Percentiles rank a stretch among this genome's conserved stretches.
Conservation (phyloP, 352 stramenopile genomes). For the Pseudoperonospora humuli region DNA sequence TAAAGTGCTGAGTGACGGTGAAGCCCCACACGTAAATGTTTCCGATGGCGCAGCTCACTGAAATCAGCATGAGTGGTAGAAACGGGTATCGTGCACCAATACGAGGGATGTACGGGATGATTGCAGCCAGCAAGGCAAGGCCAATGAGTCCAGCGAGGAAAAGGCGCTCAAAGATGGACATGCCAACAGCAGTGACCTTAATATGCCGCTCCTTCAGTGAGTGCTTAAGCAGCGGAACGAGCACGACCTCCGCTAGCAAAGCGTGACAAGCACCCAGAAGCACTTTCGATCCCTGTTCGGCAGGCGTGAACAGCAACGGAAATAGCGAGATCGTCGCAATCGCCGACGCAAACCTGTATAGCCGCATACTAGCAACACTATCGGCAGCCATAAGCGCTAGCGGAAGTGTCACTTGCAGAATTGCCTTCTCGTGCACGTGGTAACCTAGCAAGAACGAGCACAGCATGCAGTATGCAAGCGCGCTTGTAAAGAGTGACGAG, state of each 20-base stretch:
- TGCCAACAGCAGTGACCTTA: slow-evolving; percentile 46
- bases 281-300: slow-evolving; percentile 70
- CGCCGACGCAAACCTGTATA: slow-evolving; percentile 70
- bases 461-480: slow-evolving; percentile 87
- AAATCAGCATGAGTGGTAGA: slow-evolving; percentile 75
- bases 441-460: slow-evolving; percentile 96
- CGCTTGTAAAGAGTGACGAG: slow-evolving; percentile 71
- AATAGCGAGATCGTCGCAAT: slow-evolving; percentile 76
- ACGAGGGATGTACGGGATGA: slow-evolving; percentile 50
- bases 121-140: slow-evolving; percentile 26
- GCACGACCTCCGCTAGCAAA: slow-evolving; percentile 49
- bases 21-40: slow-evolving; percentile 77
- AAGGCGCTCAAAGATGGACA: slow-evolving; percentile 45
- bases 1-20: slow-evolving; percentile 48
- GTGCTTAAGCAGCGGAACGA: slow-evolving; percentile 61
- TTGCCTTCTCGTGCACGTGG: slow-evolving; percentile 99
- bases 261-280: slow-evolving; percentile 55
- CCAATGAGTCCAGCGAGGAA: slow-evolving; percentile 40
- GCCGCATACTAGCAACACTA: slow-evolving; percentile 72
- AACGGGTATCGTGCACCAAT: slow-evolving; percentile 53
- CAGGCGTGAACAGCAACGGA: slow-evolving; percentile 75
- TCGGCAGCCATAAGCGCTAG: slow-evolving; percentile 64
- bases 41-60: slow-evolving; percentile 55
- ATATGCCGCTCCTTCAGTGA: slow-evolving; percentile 66
- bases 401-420: slow-evolving; percentile 85